Conservation (phyloP, 768 basidiomycete species). For the Rhizopogon vulgaris region DNA sequence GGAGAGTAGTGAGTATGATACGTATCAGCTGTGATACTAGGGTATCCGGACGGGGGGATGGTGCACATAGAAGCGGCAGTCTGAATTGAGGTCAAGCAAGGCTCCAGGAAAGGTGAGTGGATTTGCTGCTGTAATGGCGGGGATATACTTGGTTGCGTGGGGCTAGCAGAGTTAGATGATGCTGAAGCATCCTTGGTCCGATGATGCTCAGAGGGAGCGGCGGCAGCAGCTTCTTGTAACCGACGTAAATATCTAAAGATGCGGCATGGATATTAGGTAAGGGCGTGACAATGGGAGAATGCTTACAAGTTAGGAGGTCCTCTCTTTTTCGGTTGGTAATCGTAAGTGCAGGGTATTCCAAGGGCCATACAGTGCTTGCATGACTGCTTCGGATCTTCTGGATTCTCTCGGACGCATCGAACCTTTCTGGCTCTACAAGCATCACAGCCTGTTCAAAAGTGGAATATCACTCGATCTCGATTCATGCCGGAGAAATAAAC, state of each 20-base stretch:
- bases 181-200: conserved; percentile 25
- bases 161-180: conserved; percentile 49
- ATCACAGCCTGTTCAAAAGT: conserved; percentile 59
- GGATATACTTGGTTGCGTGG: conserved; percentile 41
- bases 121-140: conserved; percentile 26
- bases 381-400: conserved; percentile 67
- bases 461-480: conserved; percentile 14
- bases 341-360: conserved; percentile 81
- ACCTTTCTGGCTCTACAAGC: conserved; percentile 86
- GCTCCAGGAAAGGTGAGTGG: conserved; percentile 44
- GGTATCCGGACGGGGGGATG: conserved; percentile 62
- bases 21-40: conserved; percentile 57
- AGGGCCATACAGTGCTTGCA: conserved; percentile 87
- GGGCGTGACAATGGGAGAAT: neutral
- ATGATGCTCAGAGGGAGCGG: conserved; percentile 36
- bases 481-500: conserved; percentile 10
- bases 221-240: conserved; percentile 65
- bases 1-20: conserved; percentile 52
- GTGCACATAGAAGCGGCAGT: conserved; percentile 23
- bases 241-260: conserved; percentile 66
- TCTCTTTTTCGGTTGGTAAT: conserved; percentile 90
- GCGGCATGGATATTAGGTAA: neutral
- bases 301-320: conserved; percentile 88
- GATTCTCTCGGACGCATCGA: conserved; percentile 73
- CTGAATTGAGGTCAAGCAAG: conserved; percentile 37